Evolutionary conservation across 257 asterid species (phyloP), one percentile per base, ranked within the genome.

Genomic region (Nicotiana tomentosiformis): DNA sequence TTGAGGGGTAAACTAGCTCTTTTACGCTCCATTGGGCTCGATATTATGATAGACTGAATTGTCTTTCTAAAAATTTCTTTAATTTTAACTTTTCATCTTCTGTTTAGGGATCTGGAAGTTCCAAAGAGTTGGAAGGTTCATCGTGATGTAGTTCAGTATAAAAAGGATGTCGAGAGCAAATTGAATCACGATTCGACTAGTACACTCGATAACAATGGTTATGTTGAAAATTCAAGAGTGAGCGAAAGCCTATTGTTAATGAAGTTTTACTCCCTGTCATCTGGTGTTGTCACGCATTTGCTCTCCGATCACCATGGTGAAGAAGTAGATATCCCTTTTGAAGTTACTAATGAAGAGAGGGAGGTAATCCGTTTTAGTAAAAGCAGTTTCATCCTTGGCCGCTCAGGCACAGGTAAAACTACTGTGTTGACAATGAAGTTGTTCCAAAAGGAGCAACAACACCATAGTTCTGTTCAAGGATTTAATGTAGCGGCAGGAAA

Each of bases 341-440:
- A 93, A 85, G 92, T 93, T 55, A 91, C 93, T 9, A 88, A 91
- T 29, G 91, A 91, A 84, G 96, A 93, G 85, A 81, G 84, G 37
- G 90, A 87, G 82, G 84, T 91, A 46, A 89, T 93, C 77, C 56
- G 53, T 26, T 91, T 81, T 70, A 70, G 82, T 10, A 68, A 81
- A 84, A 93, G 91, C 78, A 87, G 94, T 80, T 93, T 93, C 70
- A 88, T 93, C 43, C 78, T 91, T 23, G 97, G 97, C 4, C 85
- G 98, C 76, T 92, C 97, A 4, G 97, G 97, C 53, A 92, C 98
- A 0, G 95, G 96, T 18, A 93, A 91, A 86, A 91, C 97, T 0
- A 91, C 94, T 12, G 85, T 93, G 9, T 81, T 93, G 87, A 89
- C 93, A 3, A 83, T 88, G 93, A 93, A 91, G 83, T 35, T 93